Percentiles rank a stretch among this genome's conserved stretches.
phyloP scores from a whole-genome alignment of 805 yeast species.

The Myxozyma sirexii region DNA sequence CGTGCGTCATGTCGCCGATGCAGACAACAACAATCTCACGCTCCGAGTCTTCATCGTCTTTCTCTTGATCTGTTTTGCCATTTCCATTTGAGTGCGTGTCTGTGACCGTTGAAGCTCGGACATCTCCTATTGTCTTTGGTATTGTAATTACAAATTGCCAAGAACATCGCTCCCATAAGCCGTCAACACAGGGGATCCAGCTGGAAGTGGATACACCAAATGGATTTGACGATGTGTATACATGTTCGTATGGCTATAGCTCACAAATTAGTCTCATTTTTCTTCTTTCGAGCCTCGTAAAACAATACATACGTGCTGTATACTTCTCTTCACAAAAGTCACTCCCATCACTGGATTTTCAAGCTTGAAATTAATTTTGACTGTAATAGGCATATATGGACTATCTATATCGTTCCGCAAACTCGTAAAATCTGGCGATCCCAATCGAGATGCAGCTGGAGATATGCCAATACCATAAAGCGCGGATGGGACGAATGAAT shows the following conservation, averaged over 20 bases:
- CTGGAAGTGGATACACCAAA: slow-evolving; percentile 80
- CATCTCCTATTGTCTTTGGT: slow-evolving; percentile 76
- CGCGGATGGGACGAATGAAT: slow-evolving; percentile 37
- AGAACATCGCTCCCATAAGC: slow-evolving; percentile 80
- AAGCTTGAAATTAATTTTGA: slow-evolving; percentile 68
- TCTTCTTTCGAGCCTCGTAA: neutral
- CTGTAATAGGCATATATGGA: slow-evolving; percentile 70
- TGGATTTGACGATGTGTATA: slow-evolving; percentile 80
- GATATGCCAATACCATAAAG: slow-evolving; percentile 25
- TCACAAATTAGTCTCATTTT: neutral
- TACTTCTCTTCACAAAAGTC: slow-evolving; percentile 58
- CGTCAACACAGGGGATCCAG: slow-evolving; percentile 98
- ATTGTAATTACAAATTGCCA: slow-evolving; percentile 90
- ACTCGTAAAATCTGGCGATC: slow-evolving; percentile 34
- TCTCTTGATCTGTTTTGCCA: slow-evolving; percentile 17
- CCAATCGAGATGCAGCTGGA: slow-evolving; percentile 30
- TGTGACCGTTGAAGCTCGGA: slow-evolving; percentile 47
- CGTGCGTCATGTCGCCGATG: slow-evolving; percentile 52
- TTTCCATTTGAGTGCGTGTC: neutral
- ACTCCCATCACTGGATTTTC: slow-evolving; percentile 73
- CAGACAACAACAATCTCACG: slow-evolving; percentile 48
- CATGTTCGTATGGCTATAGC: slow-evolving; percentile 41
- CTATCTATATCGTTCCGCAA: slow-evolving; percentile 42
- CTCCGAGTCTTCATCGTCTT: slow-evolving; percentile 46
- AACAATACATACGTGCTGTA: slow-evolving; percentile 15